Base-by-base conservation (phyloP, 2,329 filamentous ascomycete genomes). In the Fusarium pseudograminearum region DNA sequence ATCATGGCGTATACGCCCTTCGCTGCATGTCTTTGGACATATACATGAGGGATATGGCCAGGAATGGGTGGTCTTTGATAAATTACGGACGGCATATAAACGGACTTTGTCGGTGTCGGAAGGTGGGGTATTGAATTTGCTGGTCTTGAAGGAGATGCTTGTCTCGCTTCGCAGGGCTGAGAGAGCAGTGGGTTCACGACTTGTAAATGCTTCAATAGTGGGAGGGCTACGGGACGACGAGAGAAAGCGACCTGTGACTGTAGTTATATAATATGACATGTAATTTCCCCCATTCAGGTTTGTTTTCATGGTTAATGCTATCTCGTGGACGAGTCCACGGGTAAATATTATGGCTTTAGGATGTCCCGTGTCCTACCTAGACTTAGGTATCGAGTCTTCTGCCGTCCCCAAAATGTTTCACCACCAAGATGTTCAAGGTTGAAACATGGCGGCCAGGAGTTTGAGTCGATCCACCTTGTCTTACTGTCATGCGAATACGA, bases 11-110 rank as follows among this genome's bases (percentile, higher is more conserved):
- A 82, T 88, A 3, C 82, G 86, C 26, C 90, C 90, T 4, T 79
- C 80, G 55, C 78, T 93, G 45, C 85, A 86, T 45, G 82, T 92
- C 9, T 92, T 87, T 73, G 90, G 90, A 1, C 90, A 93, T 77
- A 85, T 91, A 22, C 90, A 93, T 75, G 86, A 88, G 67, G 88
- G 83, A 1, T 69, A 75, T 11, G 80, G 80, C 2, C 65, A 67
- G 18, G 79, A 82, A 50, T 63, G 60, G 54, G 40, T 76, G 14
- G 57, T 53, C 4, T 80, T 78, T 42, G 76, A 80, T 51, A 41
- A 22, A 18, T n/a, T 78, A 15, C 76, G 76, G 67, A 46, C 54
- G 22, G 67, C 69, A 26, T 78, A 74, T 36, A 47, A 71, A 24
- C 24, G 40, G 26, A 31, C 55, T 15, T 46, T 65, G 18, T n/a